Percentiles rank a stretch among this genome's conserved stretches.
Conservation (phyloP, 345 rosid species). For the Eucalyptus shirleyi region DNA sequence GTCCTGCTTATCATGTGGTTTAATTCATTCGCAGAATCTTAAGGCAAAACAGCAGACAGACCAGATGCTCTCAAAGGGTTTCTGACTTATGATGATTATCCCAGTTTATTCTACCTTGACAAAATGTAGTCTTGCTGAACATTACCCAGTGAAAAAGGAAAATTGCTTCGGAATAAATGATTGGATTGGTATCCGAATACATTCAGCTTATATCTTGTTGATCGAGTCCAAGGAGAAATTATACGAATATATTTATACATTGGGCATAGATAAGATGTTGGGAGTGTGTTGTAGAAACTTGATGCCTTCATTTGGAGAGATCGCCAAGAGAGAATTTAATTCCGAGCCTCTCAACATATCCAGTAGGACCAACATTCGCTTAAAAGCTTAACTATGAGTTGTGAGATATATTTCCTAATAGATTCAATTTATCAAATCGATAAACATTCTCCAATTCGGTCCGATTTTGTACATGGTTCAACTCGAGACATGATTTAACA, state of each 20-base stretch:
- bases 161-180: not conserved
- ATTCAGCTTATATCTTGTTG: not conserved
- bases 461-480: not conserved
- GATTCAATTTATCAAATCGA: not conserved
- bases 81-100: not conserved
- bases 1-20: not conserved
- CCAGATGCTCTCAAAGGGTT: not conserved
- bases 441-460: not conserved
- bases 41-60: not conserved
- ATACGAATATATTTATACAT: rapidly evolving
- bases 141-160: not conserved
- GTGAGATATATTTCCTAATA: not conserved
- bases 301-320: not conserved
- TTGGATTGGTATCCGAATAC: not conserved
- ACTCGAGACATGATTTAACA: too few species aligned
- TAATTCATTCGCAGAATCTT: not conserved
- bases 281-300: rapidly evolving
- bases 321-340: not conserved
- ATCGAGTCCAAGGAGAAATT: not conserved
- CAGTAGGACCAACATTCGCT: rapidly evolving
- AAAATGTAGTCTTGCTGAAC: not conserved
- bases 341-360: rapidly evolving
- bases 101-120: not conserved
- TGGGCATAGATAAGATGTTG: not conserved
- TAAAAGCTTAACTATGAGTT: not conserved